These are phyloP conservation scores for Sutorius eximius DNA, from an alignment of 1,284 basidiomycete genomes.

Conservation along the genomic window DNA sequence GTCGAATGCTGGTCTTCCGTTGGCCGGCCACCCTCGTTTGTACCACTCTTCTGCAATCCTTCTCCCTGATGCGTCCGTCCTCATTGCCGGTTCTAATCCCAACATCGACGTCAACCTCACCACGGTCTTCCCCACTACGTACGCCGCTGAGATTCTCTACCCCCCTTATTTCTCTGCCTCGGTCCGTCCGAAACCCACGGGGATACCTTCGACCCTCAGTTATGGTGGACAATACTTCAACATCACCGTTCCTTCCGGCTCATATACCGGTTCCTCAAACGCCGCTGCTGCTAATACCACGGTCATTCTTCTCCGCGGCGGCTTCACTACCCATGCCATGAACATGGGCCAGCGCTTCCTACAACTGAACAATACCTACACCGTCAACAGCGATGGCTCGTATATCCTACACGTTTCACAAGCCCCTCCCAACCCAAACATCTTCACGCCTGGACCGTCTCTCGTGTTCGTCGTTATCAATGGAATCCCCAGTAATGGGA, in stretches of 20 bases:
- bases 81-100: constrained; percentile 92
- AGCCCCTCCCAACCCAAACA: constrained; percentile 76
- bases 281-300: constrained; percentile 75
- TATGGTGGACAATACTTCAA: constrained; percentile 88
- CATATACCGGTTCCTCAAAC: constrained; percentile 67
- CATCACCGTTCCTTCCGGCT: constrained; percentile 57
- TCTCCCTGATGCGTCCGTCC: constrained; percentile 82
- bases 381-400: constrained; percentile 74
- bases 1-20: constrained; percentile 64
- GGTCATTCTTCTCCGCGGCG: constrained; percentile 80
- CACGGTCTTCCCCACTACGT: constrained; percentile 81
- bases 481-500: constrained; percentile 82
- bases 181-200: constrained; percentile 69
- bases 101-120: constrained; percentile 80
- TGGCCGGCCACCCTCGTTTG: constrained; percentile 69
- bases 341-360: constrained; percentile 88
- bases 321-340: constrained; percentile 94
- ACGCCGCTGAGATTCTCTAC: constrained; percentile 86
- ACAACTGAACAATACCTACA: constrained; percentile 80
- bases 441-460: constrained; percentile 85
- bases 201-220: constrained; percentile 69
- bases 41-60: constrained; percentile 92
- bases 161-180: constrained; percentile 78
- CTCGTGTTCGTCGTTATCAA: constrained; percentile 79
- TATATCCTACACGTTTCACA: constrained; percentile 77